phyloP scores from a whole-genome alignment of 805 yeast genomes.

The Starmerella bacillaris region DNA sequence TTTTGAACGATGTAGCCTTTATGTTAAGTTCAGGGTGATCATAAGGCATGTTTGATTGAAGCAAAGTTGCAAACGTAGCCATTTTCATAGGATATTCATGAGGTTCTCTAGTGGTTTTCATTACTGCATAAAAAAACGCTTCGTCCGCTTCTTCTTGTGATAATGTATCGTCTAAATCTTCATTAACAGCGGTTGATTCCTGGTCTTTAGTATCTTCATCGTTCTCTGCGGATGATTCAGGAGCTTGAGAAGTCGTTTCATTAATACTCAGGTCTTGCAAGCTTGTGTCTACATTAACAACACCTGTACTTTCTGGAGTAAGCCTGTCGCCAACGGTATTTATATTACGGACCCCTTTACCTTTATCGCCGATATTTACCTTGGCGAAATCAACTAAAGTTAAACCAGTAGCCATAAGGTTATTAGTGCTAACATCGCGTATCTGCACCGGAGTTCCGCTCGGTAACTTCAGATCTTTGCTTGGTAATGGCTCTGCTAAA shows the following conservation, averaged over 20 bases:
- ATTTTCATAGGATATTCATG: conserved; percentile 43
- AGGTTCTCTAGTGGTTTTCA: conserved; percentile 42
- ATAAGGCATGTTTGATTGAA: conserved; percentile 54
- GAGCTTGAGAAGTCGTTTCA: no score
- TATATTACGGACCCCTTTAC: conserved; percentile 60
- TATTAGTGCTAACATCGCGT: conserved; percentile 31
- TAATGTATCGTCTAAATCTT: no score
- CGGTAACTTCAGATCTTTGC: conserved; percentile 16
- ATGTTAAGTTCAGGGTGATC: conserved; percentile 26
- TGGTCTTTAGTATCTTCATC: no score
- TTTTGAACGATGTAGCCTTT: conserved; percentile 78
- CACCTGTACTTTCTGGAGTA: conserved; percentile 29
- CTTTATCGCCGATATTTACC: conserved; percentile 34
- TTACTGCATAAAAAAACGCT: conserved; percentile 50
- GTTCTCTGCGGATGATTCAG: no score
- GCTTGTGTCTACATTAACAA: neutral
- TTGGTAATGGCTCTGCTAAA: conserved; percentile 38
- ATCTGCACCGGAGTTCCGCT: conserved; percentile 55
- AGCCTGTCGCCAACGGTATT: conserved; percentile 56
- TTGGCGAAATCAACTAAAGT: conserved; percentile 26
- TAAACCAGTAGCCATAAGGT: conserved; percentile 16
- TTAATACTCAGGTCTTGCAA: no score
- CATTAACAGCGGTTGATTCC: no score
- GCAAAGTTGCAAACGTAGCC: conserved; percentile 45
- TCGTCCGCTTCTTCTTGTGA: conserved; percentile 26